Evolutionary conservation across 306 rosid species (phyloP).

Genomic region (Cicer arietinum): DNA sequence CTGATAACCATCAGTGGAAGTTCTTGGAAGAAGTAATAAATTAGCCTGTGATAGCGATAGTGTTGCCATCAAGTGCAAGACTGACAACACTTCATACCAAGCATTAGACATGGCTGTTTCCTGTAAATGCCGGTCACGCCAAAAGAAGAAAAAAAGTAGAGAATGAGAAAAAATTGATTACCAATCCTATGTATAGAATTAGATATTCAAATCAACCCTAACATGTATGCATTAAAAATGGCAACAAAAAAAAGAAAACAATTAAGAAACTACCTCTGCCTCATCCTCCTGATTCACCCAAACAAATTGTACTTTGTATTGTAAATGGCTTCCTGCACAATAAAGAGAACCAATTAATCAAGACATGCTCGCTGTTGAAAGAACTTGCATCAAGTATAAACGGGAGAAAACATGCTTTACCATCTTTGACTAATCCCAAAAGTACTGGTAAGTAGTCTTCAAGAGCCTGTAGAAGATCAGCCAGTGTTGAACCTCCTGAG

Average conservation of each 20-base stretch:
- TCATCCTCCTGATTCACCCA: conserved; percentile 98
- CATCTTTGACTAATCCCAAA: conserved; percentile 90
- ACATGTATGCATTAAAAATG: neutral
- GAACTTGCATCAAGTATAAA: conserved; percentile 40
- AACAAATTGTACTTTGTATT: conserved; percentile 82
- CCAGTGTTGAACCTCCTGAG: conserved; percentile 90
- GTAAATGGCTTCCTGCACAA: conserved; percentile 85
- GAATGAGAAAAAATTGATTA: neutral
- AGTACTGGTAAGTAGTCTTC: conserved; percentile 96
- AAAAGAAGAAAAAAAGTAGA: neutral
- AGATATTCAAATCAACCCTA: conserved; percentile 26
- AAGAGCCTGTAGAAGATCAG: conserved; percentile 93
- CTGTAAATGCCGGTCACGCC: conserved; percentile 55
- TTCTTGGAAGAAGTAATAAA: conserved; percentile 91
- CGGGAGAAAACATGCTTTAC: conserved; percentile 48
- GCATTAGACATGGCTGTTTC: conserved; percentile 82
- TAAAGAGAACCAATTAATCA: conserved; percentile 47
- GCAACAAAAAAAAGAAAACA: neutral
- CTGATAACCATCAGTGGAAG: conserved; percentile 77
- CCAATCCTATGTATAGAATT: conserved; percentile 32
- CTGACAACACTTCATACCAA: conserved; percentile 95
- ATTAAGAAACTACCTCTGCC: conserved; percentile 59
- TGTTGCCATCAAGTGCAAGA: conserved; percentile 91
- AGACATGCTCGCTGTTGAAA: conserved; percentile 26
- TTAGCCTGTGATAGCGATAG: conserved; percentile 83